phyloP scores from a whole-genome alignment of 2,329 filamentous ascomycete species.

The Trichophyton equinum region DNA sequence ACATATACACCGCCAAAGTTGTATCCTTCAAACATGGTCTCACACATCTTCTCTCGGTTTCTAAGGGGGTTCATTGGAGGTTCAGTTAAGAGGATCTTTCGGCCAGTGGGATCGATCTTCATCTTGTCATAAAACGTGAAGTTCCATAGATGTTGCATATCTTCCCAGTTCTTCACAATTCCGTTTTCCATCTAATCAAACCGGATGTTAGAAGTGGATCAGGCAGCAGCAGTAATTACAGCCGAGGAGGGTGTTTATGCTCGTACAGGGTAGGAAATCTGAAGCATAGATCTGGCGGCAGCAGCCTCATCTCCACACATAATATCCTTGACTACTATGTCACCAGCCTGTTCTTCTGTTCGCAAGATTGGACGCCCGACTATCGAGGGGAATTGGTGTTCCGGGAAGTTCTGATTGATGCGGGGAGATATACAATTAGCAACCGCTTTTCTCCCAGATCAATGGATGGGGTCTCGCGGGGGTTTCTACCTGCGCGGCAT shows the following conservation, averaged over 20 bases:
- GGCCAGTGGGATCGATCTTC: conserved; percentile 74
- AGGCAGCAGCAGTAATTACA: background rate
- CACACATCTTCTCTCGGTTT: conserved; percentile 95
- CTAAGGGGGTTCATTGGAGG: conserved; percentile 94
- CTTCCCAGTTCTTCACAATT: conserved; percentile 98
- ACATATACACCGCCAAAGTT: conserved; percentile 95
- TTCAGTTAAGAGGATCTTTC: conserved; percentile 95
- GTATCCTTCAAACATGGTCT: conserved; percentile 98
- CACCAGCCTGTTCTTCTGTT: conserved; percentile 74
- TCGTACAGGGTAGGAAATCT: conserved; percentile 84
- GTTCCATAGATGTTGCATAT: conserved; percentile 99
- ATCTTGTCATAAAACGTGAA: conserved; percentile 98
- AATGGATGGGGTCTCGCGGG: background rate
- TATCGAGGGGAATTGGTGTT: conserved; percentile 96
- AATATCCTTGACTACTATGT: conserved; percentile 81
- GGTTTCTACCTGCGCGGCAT: conserved; percentile 63
- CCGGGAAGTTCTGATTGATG: conserved; percentile 72
- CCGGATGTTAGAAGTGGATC: background rate
- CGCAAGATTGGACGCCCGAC: conserved; percentile 94
- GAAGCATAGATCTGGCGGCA: conserved; percentile 88
- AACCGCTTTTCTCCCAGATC: background rate
- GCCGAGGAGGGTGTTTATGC: background rate
- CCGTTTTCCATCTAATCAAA: conserved; percentile 81
- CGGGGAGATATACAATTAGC: conserved; percentile 10
- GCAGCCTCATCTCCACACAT: conserved; percentile 99